phyloP scores from a whole-genome alignment of 179 eudicot genomes.

The Beta macrorhiza region DNA sequence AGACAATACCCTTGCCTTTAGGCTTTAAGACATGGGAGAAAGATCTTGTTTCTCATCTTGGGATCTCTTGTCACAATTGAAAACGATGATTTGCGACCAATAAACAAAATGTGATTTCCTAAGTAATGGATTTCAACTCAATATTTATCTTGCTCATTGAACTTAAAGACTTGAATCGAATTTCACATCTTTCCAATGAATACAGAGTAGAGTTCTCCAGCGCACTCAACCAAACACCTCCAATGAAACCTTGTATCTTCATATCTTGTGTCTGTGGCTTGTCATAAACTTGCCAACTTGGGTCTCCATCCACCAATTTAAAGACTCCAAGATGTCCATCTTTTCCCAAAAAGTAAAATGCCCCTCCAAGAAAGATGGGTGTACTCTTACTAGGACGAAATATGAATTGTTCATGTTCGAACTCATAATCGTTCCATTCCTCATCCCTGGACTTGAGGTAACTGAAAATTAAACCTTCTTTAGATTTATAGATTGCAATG shows the following conservation, averaged over 20 bases:
- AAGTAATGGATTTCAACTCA: slow-evolving; percentile 2
- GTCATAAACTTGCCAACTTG: background rate
- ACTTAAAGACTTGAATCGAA: slow-evolving; percentile 8
- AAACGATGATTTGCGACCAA: background rate
- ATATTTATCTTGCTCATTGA: background rate
- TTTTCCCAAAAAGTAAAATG: background rate
- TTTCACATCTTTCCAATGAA: background rate
- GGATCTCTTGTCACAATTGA: background rate
- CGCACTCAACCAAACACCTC: slow-evolving; percentile 14
- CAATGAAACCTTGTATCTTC: background rate
- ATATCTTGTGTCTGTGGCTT: background rate
- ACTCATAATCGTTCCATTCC: background rate
- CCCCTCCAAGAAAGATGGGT: background rate
- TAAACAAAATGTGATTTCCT: slow-evolving; percentile 8
- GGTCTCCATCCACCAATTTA: background rate
- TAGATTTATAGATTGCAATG: background rate
- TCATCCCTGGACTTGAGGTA: background rate
- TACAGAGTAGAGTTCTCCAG: slow-evolving; percentile 5
- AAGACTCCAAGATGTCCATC: slow-evolving; percentile 10
- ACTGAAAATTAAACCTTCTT: background rate
- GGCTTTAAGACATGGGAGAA: background rate
- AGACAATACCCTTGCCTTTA: background rate
- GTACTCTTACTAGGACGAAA: too few species aligned
- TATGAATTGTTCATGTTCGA: background rate
- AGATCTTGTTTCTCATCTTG: slow-evolving; percentile 17